These are phyloP conservation scores for Verticillium zaregamsianum DNA, from an alignment of 2,329 filamentous ascomycete species.

Conservation along the genomic window DNA sequence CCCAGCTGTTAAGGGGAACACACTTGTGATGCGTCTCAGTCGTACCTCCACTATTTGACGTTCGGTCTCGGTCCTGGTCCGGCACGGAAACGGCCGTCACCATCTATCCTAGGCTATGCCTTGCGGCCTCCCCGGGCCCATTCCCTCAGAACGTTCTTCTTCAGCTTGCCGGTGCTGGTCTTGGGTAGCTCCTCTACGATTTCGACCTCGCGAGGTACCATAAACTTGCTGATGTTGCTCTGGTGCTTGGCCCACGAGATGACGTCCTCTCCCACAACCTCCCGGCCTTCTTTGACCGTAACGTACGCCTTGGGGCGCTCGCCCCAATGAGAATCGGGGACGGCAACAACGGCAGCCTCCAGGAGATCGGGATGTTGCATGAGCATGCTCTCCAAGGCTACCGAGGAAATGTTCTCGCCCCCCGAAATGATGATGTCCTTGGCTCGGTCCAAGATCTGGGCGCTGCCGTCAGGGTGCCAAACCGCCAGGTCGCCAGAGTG, in stretches of 20 bases:
- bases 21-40: background rate
- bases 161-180: constrained; percentile 93
- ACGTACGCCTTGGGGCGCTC: constrained; percentile 94
- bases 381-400: constrained; percentile 87
- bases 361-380: constrained; percentile 84
- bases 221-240: constrained; percentile 82
- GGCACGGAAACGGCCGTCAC: background rate
- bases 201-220: constrained; percentile 72
- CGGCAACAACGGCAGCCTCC: constrained; percentile 85
- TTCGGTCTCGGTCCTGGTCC: no score
- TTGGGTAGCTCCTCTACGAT: constrained; percentile 87
- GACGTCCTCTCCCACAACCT: constrained; percentile 60
- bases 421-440: constrained; percentile 99
- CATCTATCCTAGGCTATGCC: background rate
- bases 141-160: constrained; percentile 87
- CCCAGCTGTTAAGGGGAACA: background rate
- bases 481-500: constrained; percentile 93
- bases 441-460: constrained; percentile 87
- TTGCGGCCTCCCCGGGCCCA: constrained; percentile 59
- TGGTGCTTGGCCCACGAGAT: constrained; percentile 83
- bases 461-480: constrained; percentile 84
- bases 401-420: constrained; percentile 93
- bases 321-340: constrained; percentile 88
- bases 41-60: background rate
- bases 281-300: constrained; percentile 68